Base-by-base conservation (phyloP, 192 early-diverging fungal species). In the Coemansia sp. region DNA sequence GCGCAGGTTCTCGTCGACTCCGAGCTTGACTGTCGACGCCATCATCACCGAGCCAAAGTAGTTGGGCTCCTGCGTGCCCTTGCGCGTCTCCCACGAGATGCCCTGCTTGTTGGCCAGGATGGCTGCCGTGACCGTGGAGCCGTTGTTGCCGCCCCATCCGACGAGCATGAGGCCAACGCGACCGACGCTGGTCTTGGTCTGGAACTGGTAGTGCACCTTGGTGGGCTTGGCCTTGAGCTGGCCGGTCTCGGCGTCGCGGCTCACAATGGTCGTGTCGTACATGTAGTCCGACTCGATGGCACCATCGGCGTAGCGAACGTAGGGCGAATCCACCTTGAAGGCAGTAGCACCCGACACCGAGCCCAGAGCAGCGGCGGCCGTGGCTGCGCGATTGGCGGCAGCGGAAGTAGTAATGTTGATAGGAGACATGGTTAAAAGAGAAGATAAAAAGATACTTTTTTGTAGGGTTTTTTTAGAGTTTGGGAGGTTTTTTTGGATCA, bases 81-180 rank as follows among this genome's bases (percentile, higher is more conserved):
- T 87, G 85, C 95, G 97, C 62, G 95, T 97, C 79, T 85, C 87
- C 95, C 95, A 99, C 61, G 85, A 85, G 62, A 96, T 85, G 60
- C 91, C 87, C 66, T 84, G 73, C 79, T 89, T 91, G 90, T 99
- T 96, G 68, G 97, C 95, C 59, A 96, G 83, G 82, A 97, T 93
- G 77, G 94, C 91, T 7, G 97, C 97, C 42, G 95, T 97, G 64
- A 99, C 73, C 61, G 96, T 99, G 60, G 94, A 93, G 61, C 96
- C 96, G 84, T 99, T 99, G 93, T 99, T 99, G 71, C 97, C 97
- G 71, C 95, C 97, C 94, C 94, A 96, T 33, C 97, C 97, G 71
- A 99, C 95, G 79, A 99, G 90, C 97, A 99, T 97, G 48, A 99
- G 84, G 67, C 94, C 93, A 76, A 82, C 76, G 63, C 77, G 77